Base-by-base conservation (phyloP, 2,329 filamentous ascomycete genomes). In the Cladosporium halotolerans region DNA sequence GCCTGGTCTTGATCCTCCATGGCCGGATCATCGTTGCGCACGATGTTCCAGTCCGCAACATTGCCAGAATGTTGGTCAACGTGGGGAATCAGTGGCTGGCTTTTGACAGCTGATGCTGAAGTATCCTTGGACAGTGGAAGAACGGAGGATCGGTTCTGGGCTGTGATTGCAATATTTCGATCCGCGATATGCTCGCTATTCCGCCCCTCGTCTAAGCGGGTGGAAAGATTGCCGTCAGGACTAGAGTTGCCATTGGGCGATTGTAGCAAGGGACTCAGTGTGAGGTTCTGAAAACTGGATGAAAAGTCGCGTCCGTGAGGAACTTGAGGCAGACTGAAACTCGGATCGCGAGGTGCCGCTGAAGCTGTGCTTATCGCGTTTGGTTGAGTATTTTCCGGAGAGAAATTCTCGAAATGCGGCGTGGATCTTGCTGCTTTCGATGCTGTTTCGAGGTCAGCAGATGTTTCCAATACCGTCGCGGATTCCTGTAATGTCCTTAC, bases 171-270 rank as follows among this genome's bases (percentile, higher is more conserved):
- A 8, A 81, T 70, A 56, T 85, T 85, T 33, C 83, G 73, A 58
- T 84, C 80, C 1, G 81, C 82, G 1, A 85, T 80, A 62, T 84
- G 81, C 63, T 85, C 82, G 13, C 79, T 80, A 59, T 80, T 84
- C 14, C 55, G 55, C 44, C 53, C 53, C 28, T 55, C 40, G 40
- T 54, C 55, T n/a, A 51, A 33, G 4, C 31, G 16, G 9, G 36
- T n/a, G 6, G 36, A 9, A n/a, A 41, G 6, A 9, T 23, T 13
- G 16, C 32, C 40, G 23, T 16, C 40, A 18, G n/a, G 18, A 18
- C 31, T n/a, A 31, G 7, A 32, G 11, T 42, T 16, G 14, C 23
- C 39, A 13, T 43, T 13, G 23, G 28, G 5, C 3, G 23, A 13
- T 16, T 28, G 45, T 28, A 7, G 23, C 4, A 4, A 14, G 34